Evolutionary conservation across 345 rosid species (phyloP).

Genomic region (Populus tremula): DNA sequence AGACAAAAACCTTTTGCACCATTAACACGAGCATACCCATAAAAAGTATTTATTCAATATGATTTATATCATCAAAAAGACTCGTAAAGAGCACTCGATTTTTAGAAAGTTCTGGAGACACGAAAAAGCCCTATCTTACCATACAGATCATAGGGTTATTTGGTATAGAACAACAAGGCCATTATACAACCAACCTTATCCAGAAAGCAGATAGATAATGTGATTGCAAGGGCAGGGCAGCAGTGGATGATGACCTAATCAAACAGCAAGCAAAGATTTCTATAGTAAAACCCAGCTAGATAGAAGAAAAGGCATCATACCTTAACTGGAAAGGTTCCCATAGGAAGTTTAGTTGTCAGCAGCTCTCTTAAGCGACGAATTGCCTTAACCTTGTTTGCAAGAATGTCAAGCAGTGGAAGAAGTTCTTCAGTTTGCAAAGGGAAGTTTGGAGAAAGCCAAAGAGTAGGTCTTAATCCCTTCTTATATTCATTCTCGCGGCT

Average conservation of each 20-base stretch:
- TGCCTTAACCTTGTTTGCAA: constrained; percentile 96
- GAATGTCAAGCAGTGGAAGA: constrained; percentile 93
- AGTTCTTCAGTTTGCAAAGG: constrained; percentile 91
- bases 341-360: constrained; percentile 89
- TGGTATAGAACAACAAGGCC: neutral
- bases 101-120: neutral
- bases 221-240: neutral
- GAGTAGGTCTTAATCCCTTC: constrained; percentile 87
- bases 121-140: neutral
- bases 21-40: neutral
- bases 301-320: constrained; percentile 34
- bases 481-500: constrained; percentile 83
- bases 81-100: neutral
- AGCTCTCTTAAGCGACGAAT: constrained; percentile 93
- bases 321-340: constrained; percentile 95
- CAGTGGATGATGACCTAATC: neutral
- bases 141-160: neutral
- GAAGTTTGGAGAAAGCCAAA: constrained; percentile 86
- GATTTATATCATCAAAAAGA: neutral
- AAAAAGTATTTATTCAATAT: neutral
- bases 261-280: constrained; percentile 1
- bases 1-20: neutral
- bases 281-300: neutral
- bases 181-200: neutral
- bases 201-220: neutral